A percentile compares a stretch with the other conserved stretches of the same genome.
Conservation (phyloP, 1,139 yeast genomes). For the Scheffersomyces segobiensis region DNA sequence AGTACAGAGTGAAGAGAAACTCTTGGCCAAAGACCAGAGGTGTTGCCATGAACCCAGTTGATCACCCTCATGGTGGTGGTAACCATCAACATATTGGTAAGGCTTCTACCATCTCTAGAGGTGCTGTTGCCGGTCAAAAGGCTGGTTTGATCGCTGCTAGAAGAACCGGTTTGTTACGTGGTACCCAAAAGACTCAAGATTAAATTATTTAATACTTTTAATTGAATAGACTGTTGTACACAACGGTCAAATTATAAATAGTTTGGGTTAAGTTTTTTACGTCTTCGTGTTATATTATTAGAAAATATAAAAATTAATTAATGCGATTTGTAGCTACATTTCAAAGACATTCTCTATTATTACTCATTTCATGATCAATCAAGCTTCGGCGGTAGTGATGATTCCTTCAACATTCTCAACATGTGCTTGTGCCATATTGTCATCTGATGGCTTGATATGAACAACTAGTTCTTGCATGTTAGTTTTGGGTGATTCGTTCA, state of each 20-base stretch:
- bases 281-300: constrained; percentile 1
- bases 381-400: neutral
- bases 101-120: constrained; percentile 99
- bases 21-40: constrained; percentile 97
- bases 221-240: neutral
- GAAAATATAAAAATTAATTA: neutral
- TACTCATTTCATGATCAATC: too few relatives aligned
- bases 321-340: neutral
- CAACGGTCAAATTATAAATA: constrained; percentile 1
- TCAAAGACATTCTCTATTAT: neutral
- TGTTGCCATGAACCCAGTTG: constrained; percentile 69
- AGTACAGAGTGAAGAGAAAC: constrained; percentile 98
- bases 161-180: constrained; percentile 99
- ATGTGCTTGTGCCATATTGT: neutral
- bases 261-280: constrained; percentile 2
- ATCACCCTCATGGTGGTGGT: constrained; percentile 99
- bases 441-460: neutral
- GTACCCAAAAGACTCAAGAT: constrained; percentile 97
- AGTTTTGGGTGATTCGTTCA: neutral
- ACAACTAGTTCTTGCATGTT: neutral
- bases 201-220: constrained; percentile 18
- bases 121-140: constrained; percentile 99
- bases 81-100: constrained; percentile 99
- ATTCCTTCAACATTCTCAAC: neutral
- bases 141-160: constrained; percentile 99